Conservation (phyloP, 176 grass and related monocot genomes). For the bread wheat (Triticum aestivum) region IWGSC_CS_RefSeq_v2.1 NC_057813.1:165638821-165639320, state of each 20-base stretch:
- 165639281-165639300: background rate
- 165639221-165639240: background rate
- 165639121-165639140: too few species aligned
- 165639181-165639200: background rate
- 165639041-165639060: background rate
- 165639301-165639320: background rate
- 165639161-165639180: background rate
- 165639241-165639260: background rate
- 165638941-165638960: conserved; percentile 7
- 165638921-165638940: conserved; percentile 6
- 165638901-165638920: conserved; percentile 34
- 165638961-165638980: background rate
- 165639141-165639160: background rate
- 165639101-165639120: background rate
- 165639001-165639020: background rate
- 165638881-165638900: background rate
- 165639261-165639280: background rate
- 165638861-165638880: background rate
- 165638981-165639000: conserved; percentile 3
- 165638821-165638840: background rate
- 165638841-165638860: background rate
- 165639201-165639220: background rate
- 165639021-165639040: background rate
- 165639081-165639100: background rate
- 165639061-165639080: background rate